Percentiles rank a stretch among this genome's conserved stretches.
phyloP scores from a whole-genome alignment of 2,329 filamentous ascomycete species.

The Xylaria sp. region DNA sequence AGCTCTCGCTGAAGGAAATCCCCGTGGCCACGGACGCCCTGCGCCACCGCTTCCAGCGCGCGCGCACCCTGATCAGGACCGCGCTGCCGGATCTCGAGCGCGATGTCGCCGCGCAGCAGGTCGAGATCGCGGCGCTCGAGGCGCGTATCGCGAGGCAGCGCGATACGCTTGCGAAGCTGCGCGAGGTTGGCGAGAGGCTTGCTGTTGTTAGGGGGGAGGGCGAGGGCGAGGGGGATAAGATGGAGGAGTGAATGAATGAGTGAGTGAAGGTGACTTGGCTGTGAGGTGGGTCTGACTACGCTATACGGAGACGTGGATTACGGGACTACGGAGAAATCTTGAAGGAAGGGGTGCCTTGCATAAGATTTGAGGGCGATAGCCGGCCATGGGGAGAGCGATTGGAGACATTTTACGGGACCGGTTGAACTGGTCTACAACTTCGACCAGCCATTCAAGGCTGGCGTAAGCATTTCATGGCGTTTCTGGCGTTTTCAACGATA shows the following conservation, averaged over 20 bases:
- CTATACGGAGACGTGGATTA: neutral
- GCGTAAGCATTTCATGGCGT: constrained; percentile 14
- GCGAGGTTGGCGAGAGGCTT: constrained; percentile 60
- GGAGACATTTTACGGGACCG: neutral
- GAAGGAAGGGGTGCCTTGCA: neutral
- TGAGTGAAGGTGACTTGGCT: neutral
- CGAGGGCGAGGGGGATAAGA: constrained; percentile 51
- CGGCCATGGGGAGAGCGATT: neutral
- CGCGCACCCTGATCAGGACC: constrained; percentile 71
- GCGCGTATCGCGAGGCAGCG: constrained; percentile 71
- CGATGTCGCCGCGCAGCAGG: constrained; percentile 73
- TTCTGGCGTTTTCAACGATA: constrained; percentile 26
- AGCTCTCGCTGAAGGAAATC: constrained; percentile 75
- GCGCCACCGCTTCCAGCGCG: constrained; percentile 85
- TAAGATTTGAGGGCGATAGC: neutral
- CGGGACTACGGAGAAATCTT: neutral
- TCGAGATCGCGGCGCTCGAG: constrained; percentile 75
- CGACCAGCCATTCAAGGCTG: neutral
- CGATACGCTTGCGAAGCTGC: constrained; percentile 65
- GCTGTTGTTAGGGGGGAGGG: constrained; percentile 46
- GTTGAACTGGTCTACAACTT: neutral
- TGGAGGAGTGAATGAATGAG: constrained; percentile 52
- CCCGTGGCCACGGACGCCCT: constrained; percentile 80
- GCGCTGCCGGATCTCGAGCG: constrained; percentile 75
- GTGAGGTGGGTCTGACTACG: neutral